Base-by-base conservation (phyloP, 495 filamentous ascomycete genomes). In the Niebla homalea region DNA sequence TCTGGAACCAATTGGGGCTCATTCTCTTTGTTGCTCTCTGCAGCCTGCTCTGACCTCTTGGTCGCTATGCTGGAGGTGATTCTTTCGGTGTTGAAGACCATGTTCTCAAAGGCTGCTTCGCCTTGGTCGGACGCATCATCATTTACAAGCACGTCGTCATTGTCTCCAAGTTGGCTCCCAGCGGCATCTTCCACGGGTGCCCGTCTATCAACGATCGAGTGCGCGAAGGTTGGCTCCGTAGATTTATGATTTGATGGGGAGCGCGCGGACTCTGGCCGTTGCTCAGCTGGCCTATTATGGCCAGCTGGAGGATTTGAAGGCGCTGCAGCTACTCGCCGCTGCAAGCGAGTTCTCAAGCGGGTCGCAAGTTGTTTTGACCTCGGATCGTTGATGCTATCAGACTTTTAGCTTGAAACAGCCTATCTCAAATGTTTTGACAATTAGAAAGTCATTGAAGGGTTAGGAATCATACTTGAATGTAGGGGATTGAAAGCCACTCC, bases 21-120 rank as follows among this genome's bases (percentile, higher is more conserved):
- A 22, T 60, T 60, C 35, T 60, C 58, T 35, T 60, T 60, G 15
- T 60, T 60, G 16, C 47, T 56, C 43, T 57, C 55, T 14, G 48
- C 47, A 19, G 58, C 49, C 16, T 18, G 19, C 41, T 46, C 6
- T 15, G 41, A 21, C 16, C 40, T 46, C 20, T 36, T 15, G 16
- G 21, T 15, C 21, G 39, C 39, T 11, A 19, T 41, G 5, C 39
- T 41, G 39, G 39, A 18, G 21, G 21, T 22, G 45, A 18, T 8
- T 25, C n/a, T 35, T 48, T 15, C n/a, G 32, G n/a, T 15, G 32
- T 18, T 35, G 16, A 36, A 48, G 0, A 7, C 23, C 23, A 6
- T 16, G 23, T 41, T 11, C 16, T 41, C 39, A 15, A 18, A 18
- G 2, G 10, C 45, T 36, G 10, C 5, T 0, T 3, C 45, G n/a